Percentiles rank a stretch among this genome's conserved stretches.
Conservation (phyloP, 2,329 filamentous ascomycete species). For the Microascus cirrosus region DNA sequence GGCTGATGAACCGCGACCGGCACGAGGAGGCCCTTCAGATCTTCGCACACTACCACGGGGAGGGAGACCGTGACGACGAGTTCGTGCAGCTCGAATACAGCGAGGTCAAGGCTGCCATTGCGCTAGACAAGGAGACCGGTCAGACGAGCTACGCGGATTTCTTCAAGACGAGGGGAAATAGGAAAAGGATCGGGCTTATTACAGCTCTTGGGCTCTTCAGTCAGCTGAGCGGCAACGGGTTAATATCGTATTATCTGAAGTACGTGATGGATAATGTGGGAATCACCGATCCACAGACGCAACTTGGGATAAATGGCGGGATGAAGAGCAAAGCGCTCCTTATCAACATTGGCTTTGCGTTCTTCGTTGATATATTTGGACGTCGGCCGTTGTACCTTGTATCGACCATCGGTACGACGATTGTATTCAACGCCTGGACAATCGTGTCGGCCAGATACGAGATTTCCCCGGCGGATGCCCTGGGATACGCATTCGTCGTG, state of each 20-base stretch:
- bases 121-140: conserved; percentile 24
- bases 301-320: conserved; percentile 24
- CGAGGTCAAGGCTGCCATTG: conserved; percentile 25
- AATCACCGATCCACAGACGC: conserved; percentile 32
- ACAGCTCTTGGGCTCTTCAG: conserved; percentile 36
- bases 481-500: conserved; percentile 15
- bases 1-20: conserved; percentile 46
- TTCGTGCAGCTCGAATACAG: conserved; percentile 40
- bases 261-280: conserved; percentile 33
- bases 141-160: conserved; percentile 22
- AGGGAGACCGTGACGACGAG: conserved; percentile 37
- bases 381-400: conserved; percentile 20
- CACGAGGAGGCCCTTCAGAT: conserved; percentile 38
- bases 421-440: conserved; percentile 8
- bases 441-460: conserved; percentile 8
- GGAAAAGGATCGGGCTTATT: conserved; percentile 36
- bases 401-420: conserved; percentile 12
- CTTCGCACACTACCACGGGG: conserved; percentile 41
- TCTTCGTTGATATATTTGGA: conserved; percentile 15
- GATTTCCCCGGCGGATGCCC: conserved; percentile 5
- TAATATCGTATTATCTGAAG: conserved; percentile 29
- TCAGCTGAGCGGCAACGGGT: conserved; percentile 23
- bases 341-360: conserved; percentile 9
- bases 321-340: conserved; percentile 9
- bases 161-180: conserved; percentile 13